These are phyloP conservation scores for Aspergillus transmontanensis DNA, from an alignment of 2,329 filamentous ascomycete genomes.

Conservation along the genomic window DNA sequence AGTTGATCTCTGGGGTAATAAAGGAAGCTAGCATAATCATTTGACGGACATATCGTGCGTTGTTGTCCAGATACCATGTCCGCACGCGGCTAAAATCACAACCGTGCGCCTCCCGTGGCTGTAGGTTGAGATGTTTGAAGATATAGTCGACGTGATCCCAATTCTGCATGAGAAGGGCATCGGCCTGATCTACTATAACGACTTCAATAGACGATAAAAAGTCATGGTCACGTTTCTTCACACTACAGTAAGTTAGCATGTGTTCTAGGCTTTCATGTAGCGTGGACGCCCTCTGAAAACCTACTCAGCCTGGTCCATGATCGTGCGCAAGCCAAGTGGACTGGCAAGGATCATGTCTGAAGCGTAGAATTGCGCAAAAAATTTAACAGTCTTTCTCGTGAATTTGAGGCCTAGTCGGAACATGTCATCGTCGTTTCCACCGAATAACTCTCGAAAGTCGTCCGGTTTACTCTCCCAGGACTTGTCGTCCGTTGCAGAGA, in stretches of 20 bases:
- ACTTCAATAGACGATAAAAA: constrained; percentile 94
- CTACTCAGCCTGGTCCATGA: constrained; percentile 77
- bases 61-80: constrained; percentile 88
- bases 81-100: constrained; percentile 92
- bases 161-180: constrained; percentile 95
- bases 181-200: constrained; percentile 85
- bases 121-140: constrained; percentile 86
- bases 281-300: constrained; percentile 21
- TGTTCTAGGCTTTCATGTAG: background rate
- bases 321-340: constrained; percentile 84
- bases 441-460: constrained; percentile 87
- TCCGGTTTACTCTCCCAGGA: constrained; percentile 75
- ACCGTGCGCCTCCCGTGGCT: constrained; percentile 85
- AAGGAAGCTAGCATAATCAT: constrained; percentile 81
- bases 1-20: constrained; percentile 84
- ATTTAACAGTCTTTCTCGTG: constrained; percentile 92
- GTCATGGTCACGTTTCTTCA: constrained; percentile 75
- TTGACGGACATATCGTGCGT: constrained; percentile 79
- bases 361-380: constrained; percentile 92
- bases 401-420: constrained; percentile 96
- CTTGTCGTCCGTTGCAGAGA: constrained; percentile 67
- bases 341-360: constrained; percentile 94
- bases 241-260: constrained; percentile 35
- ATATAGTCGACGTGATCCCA: constrained; percentile 96
- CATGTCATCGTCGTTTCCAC: constrained; percentile 95